Conservation (phyloP, 2,329 filamentous ascomycete species). For the Ilyonectria sp. region DNA sequence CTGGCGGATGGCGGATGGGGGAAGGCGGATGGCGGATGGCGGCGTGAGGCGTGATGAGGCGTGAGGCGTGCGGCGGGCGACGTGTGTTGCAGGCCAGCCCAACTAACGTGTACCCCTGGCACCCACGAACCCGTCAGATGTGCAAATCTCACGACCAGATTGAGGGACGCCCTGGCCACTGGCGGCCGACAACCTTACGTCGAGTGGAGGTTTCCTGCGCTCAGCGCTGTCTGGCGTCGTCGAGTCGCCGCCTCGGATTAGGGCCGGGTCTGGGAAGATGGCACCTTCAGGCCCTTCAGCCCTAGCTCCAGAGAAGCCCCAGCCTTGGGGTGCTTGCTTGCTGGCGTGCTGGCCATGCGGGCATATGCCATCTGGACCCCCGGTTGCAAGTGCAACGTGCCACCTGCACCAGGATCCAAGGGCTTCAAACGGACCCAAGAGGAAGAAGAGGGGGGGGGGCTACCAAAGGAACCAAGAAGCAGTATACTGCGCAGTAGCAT, state of each 20-base stretch:
- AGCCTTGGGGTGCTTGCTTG: constrained; percentile 6
- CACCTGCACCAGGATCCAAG: constrained; percentile 21
- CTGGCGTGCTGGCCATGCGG: constrained; percentile 10
- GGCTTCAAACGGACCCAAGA: constrained; percentile 13
- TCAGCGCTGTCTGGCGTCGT: constrained; percentile 12
- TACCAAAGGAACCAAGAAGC: constrained; percentile 5
- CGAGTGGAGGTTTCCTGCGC: constrained; percentile 19
- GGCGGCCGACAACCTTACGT: constrained; percentile 5
- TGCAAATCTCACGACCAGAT: constrained; percentile 21
- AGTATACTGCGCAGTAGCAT: neutral
- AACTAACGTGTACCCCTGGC: constrained; percentile 22
- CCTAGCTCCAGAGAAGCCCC: constrained; percentile 16
- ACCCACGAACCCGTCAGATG: constrained; percentile 30
- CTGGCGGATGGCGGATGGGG: constrained; percentile 27
- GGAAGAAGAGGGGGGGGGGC: neutral
- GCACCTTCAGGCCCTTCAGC: constrained; percentile 27
- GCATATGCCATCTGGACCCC: constrained; percentile 14
- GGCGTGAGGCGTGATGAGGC: constrained; percentile 18
- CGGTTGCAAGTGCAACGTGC: constrained; percentile 30
- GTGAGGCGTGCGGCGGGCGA: constrained; percentile 17
- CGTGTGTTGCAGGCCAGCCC: constrained; percentile 14
- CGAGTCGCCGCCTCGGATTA: constrained; percentile 14
- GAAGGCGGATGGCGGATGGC: constrained; percentile 13
- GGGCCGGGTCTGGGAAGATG: constrained; percentile 16
- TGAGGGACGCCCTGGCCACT: constrained; percentile 12